Evolutionary conservation across 2,329 filamentous ascomycete genomes (phyloP), one percentile per base, ranked within the genome.

Genomic region (Karstenula rhodostoma): DNA sequence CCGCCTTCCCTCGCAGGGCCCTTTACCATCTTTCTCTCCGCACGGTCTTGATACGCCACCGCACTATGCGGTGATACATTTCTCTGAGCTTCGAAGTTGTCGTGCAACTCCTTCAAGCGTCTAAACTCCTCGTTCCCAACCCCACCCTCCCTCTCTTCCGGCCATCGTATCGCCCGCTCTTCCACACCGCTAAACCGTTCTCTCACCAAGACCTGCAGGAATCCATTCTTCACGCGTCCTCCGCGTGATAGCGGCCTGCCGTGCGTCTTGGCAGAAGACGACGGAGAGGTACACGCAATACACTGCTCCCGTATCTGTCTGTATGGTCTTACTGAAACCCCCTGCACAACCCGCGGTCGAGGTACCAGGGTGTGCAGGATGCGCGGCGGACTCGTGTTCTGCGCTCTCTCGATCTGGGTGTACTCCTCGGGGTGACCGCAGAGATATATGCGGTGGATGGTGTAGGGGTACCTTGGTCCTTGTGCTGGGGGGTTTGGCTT

Each of bases 341-440:
- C 23, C 17, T 29, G n/a, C 29, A 4, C 29, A 5, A 35, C 19
- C 2, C 12, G 52, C 15, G 19, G 35, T 9, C 42, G 49, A 1
- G 59, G 46, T 13, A 67, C 37, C 15, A 64, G 12, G 23, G 53
- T 63, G 46, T 66, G 61, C 15, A 53, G 22, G 17, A 52, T 23
- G 12, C 22, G 23, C 8, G 23, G 49, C 6, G 49, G 59, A 1
- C 17, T 32, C 17, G 29, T 35, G 15, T 59, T 23, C n/a, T 49
- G 42, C 12, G 33, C 32, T 27, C 51, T 49, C 10, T 52, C 55
- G n/a, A 67, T 58, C 44, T 61, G 27, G n/a, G 71, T 61, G 19
- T 56, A 65, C 19, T 71, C 68, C 9, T 65, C 61, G 15, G 60
- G 52, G 33, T 71, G 66, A 10, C 64, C 62, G 40, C 68, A 71